Evolutionary conservation across 345 rosid species (phyloP).

Genomic region (Isatis tinctoria): DNA sequence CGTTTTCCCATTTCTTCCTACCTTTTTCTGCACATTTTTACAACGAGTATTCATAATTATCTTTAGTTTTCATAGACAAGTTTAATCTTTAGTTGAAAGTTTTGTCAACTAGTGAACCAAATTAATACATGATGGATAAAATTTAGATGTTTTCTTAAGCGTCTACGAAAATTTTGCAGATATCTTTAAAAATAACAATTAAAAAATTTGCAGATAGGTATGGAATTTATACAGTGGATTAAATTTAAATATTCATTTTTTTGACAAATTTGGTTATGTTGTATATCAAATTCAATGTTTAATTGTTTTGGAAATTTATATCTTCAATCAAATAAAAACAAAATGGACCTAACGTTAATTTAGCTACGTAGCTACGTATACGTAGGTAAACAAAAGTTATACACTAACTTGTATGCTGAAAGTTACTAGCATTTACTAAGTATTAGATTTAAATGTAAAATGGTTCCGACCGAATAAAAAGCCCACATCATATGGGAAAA

Average conservation of each 20-base stretch:
- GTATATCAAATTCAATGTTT: background rate
- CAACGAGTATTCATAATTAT: background rate
- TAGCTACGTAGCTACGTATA: no score
- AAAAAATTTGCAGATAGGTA: no score
- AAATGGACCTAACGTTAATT: no score
- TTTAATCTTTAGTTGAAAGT: background rate
- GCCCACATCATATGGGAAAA: background rate
- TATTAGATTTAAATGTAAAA: background rate
- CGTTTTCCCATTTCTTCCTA: background rate
- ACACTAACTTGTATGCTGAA: background rate
- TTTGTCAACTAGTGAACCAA: background rate
- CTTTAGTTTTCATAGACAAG: background rate
- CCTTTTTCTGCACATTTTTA: background rate
- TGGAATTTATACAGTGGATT: background rate
- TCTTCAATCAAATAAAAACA: background rate
- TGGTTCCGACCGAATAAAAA: background rate
- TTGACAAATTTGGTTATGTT: background rate
- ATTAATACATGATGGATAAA: background rate
- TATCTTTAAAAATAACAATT: no score
- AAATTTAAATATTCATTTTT: background rate
- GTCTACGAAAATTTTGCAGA: background rate
- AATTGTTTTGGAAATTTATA: background rate
- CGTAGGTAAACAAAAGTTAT: background rate
- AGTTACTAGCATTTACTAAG: background rate
- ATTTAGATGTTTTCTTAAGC: no score